Base-by-base conservation (phyloP, 805 yeast species). In the Sugiyamaella americana region DNA sequence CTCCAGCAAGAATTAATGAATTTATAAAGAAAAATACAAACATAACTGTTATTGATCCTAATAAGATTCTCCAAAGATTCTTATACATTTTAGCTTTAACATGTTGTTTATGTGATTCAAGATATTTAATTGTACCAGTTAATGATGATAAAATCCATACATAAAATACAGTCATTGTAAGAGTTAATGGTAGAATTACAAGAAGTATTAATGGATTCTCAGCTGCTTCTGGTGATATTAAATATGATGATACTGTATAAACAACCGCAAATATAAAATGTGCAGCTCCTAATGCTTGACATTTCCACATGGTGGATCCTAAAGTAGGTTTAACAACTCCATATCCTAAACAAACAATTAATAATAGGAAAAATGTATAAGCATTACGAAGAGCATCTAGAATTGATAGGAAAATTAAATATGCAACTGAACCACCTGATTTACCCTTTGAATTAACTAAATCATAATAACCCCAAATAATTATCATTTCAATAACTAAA, bases 381-480 rank as follows among this genome's bases (percentile, higher is more conserved):
- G 96, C 82, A 44, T 87, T 75, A 59, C 93, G 84, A 56, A 79
- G 78, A 1, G 95, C 79, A 61, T 87, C 86, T 63, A 91, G 68
- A 26, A 87, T 63, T 1, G 96, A 82, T 43, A 91, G 76, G 60
- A 91, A 76, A 5, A 79, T 79, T 75, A 87, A 75, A 66, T 88
- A 86, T 36, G 79, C 77, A 52, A 79, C 84, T 56, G 87, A 79
- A 40, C 80, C 80, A 1, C 76, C 71, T 0, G 56, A 43, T 21
- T 66, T 58, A 38, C 82, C 84, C 29, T 72, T 62, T 41, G 77
- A 70, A 67, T 93, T 93, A 58, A 80, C 79, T 52, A 86, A 73
- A 59, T 87, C 96, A 62, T 84, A 93, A 62, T 87, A 84, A 2
- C 95, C 87, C 95, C 97, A 89, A 39, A 87, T 82, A 43, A 87